Evolutionary conservation across 2,329 filamentous ascomycete genomes (phyloP).

Genomic region (Penicillium sumatraense): DNA sequence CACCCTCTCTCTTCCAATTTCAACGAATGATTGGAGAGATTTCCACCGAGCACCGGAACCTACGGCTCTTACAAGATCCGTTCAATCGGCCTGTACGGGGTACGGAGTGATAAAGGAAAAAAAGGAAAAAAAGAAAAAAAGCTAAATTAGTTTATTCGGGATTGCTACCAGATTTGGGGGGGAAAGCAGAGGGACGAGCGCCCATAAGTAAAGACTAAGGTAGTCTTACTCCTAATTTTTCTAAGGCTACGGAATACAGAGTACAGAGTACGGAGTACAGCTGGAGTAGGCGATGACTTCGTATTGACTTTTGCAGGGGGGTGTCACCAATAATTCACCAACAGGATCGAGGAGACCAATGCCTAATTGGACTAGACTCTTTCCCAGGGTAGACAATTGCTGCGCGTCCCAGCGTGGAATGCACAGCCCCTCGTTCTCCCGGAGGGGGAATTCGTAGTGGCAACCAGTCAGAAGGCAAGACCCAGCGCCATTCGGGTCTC

Average conservation of each 20-base stretch:
- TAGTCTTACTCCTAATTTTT: no score
- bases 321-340: no score
- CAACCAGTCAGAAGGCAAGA: conserved; percentile 20
- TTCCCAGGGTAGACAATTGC: background rate
- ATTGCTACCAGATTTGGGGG: background rate
- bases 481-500: conserved; percentile 19
- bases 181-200: background rate
- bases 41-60: background rate
- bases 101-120: no score
- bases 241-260: no score
- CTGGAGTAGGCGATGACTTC: no score
- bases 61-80: background rate
- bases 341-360: background rate
- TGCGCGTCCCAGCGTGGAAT: conserved; percentile 5
- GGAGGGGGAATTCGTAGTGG: background rate
- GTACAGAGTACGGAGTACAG: background rate
- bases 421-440: conserved; percentile 23
- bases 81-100: background rate
- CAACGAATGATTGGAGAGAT: background rate
- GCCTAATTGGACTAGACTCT: background rate
- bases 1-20: no score
- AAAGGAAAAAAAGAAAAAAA: background rate
- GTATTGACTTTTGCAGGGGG: background rate
- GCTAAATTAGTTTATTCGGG: no score
- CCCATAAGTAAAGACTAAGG: no score